Base-by-base conservation (phyloP, 2,329 filamentous ascomycete genomes). In the Colletotrichum liriopes region DNA sequence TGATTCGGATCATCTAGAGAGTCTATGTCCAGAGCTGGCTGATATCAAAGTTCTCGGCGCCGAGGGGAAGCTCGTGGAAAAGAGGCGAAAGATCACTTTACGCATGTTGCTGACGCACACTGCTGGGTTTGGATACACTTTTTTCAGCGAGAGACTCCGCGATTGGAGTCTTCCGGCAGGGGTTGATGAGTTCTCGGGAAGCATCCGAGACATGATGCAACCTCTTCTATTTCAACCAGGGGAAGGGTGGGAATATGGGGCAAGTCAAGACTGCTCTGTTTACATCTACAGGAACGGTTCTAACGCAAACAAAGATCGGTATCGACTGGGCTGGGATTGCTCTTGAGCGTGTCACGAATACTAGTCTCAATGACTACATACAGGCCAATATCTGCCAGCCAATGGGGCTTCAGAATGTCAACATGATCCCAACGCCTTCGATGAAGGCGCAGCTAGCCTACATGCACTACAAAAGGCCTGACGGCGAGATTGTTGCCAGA, bases 171-270 rank as follows among this genome's bases (percentile, higher is more conserved):
- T 83, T 16, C 89, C 89, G 0, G 79, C 82, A 0, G 88, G 89
- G 0, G 76, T 86, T 5, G 88, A 92, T 67, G 90, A 92, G 76
- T 89, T 92, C 75, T 86, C 85, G 0, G 87, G 87, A 0, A 82
- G 88, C 7, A 76, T 85, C 20, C 82, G 84, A 41, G 90, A 89
- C 32, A 81, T 92, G 54, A 76, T 85, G 45, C 77, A 81, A 68
- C 88, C 91, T 0, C 79, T 93, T 20, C 78, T 92, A 1, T 90
- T 91, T 74, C 90, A 93, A 74, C 91, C 92, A 0, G 91, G 91
- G 0, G 85, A 87, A 32, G 82, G 82, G 3, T 93, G 89, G 88
- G 85, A 89, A 68, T 93, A 93, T 29, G 87, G 88, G 0, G 86
- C 89, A 79, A 82, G 83, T 80, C 3, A 9, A 12, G 12, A 3